Evolutionary conservation across 768 basidiomycete genomes (phyloP), one percentile per base, ranked within the genome.

Genomic region (Cubamyces lactineus): DNA sequence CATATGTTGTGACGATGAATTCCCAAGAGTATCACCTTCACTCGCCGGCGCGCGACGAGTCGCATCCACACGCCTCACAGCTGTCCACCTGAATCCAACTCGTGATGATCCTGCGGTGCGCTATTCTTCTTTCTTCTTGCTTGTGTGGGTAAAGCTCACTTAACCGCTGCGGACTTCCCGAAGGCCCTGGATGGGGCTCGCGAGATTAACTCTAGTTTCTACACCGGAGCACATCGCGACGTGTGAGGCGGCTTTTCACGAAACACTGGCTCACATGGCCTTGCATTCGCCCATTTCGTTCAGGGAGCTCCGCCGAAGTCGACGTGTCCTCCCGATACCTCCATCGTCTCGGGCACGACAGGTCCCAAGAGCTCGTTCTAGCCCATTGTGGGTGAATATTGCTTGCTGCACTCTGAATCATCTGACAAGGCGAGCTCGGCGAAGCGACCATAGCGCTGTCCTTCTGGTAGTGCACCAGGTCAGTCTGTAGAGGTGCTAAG

Each of bases 11-110:
- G 19, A 17, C 47, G 39, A 21, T 38, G 15, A 38, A 38, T 34
- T 34, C 34, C 34, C 28, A 45, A 39, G n/a, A 19, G 55, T 9
- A 30, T 5, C 23, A 19, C 30, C 45, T 47, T 56, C 45, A 40
- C 30, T 40, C 30, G 17, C 45, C 30, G 45, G 30, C 55, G 45
- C 55, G 45, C 43, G 26, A 16, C 38, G 23, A 23, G 28, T 56
- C 45, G 39, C 28, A 57, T 30, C 48, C 21, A 40, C 2, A 21
- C 28, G 28, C 7, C 16, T 16, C 41, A 28, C 5, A 26, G 1
- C 46, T 38, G 45, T 38, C 43, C 59, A 60, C 45, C 58, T 60
- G 59, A 28, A 48, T 39, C 38, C 30, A 19, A 34, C 59, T 45
- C 59, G 52, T 60, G 59, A 60, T 52, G 41, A 38, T 23, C 41